Evolutionary conservation across 2,329 filamentous ascomycete species (phyloP).

Genomic region (Coniochaeta ligniaria): DNA sequence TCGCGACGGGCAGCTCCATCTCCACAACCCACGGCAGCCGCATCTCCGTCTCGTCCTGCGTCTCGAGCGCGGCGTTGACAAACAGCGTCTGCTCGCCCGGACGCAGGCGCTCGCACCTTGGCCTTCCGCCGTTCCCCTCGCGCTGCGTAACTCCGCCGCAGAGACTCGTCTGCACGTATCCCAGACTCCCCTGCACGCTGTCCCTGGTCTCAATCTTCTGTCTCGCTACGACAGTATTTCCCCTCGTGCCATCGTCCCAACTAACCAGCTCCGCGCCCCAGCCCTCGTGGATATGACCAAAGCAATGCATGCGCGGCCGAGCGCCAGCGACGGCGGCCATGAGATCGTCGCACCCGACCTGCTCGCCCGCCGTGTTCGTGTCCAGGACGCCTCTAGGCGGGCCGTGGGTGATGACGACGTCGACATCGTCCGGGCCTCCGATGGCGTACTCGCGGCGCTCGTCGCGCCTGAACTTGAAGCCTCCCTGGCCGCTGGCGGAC

Average conservation of each 20-base stretch:
- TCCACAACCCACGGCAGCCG: constrained; percentile 14
- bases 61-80: constrained; percentile 45
- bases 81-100: constrained; percentile 42
- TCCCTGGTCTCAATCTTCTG: no score
- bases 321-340: constrained; percentile 35
- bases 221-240: constrained; percentile 18
- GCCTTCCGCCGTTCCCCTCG: no score
- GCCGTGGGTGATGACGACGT: constrained; percentile 48
- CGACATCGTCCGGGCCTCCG: constrained; percentile 23
- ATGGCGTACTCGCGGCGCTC: constrained; percentile 31
- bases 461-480: constrained; percentile 37
- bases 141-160: no score
- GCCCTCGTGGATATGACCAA: constrained; percentile 52
- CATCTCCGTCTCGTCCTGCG: constrained; percentile 3
- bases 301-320: constrained; percentile 43
- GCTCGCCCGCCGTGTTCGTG: constrained; percentile 17
- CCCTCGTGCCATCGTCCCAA: no score
- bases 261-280: constrained; percentile 48
- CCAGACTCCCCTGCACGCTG: no score
- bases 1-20: constrained; percentile 12
- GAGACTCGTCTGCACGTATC: no score
- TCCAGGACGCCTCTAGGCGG: constrained; percentile 47
- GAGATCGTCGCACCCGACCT: constrained; percentile 35
- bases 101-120: no score
- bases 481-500: constrained; percentile 34